These are phyloP conservation scores for Sphagnum tenellum DNA, from an alignment of 225 moss, liverwort and hornwort species.

Conservation along the genomic window DNA sequence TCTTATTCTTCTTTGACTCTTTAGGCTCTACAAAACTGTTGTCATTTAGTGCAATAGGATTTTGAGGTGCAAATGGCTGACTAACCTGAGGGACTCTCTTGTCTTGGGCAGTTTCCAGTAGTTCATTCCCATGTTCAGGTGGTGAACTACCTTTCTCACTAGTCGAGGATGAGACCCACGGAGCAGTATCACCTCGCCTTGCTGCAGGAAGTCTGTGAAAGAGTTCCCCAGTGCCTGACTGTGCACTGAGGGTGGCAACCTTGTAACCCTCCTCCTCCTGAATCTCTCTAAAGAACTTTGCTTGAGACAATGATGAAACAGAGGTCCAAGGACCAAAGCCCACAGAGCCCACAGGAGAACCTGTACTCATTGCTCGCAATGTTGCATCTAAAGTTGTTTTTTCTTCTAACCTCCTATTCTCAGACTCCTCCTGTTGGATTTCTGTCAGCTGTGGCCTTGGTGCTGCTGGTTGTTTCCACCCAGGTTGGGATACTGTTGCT, in stretches of 20 bases:
- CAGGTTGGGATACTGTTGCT: slow-evolving; percentile 19
- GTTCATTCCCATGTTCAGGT: slow-evolving; percentile 2
- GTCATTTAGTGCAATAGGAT: slow-evolving; percentile 29
- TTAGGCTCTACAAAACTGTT: slow-evolving; percentile 59
- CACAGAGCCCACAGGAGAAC: slow-evolving; percentile 14
- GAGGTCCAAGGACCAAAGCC: slow-evolving; percentile 50
- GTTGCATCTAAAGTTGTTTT: slow-evolving; percentile 32
- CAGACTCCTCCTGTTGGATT: slow-evolving; percentile 62
- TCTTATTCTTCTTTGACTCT: slow-evolving; percentile 68
- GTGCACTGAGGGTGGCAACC: slow-evolving; percentile 18
- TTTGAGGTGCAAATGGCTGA: not conserved
- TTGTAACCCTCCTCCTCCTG: slow-evolving; percentile 54
- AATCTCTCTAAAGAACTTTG: slow-evolving; percentile 53
- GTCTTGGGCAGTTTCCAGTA: not conserved
- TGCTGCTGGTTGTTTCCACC: slow-evolving; percentile 44
- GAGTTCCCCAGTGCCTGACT: not conserved
- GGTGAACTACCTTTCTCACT: slow-evolving; percentile 2
- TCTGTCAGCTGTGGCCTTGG: slow-evolving; percentile 48
- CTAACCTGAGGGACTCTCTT: not conserved
- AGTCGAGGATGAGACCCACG: slow-evolving; percentile 2
- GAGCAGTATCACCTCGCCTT: slow-evolving; percentile 2
- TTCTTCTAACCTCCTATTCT: slow-evolving; percentile 39
- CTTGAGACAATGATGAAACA: slow-evolving; percentile 22
- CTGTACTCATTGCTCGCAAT: slow-evolving; percentile 15
- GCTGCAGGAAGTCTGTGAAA: not conserved